Evolutionary conservation across 345 rosid genomes (phyloP), one percentile per base, ranked within the genome.

Genomic region (Salix koriyanagi): DNA sequence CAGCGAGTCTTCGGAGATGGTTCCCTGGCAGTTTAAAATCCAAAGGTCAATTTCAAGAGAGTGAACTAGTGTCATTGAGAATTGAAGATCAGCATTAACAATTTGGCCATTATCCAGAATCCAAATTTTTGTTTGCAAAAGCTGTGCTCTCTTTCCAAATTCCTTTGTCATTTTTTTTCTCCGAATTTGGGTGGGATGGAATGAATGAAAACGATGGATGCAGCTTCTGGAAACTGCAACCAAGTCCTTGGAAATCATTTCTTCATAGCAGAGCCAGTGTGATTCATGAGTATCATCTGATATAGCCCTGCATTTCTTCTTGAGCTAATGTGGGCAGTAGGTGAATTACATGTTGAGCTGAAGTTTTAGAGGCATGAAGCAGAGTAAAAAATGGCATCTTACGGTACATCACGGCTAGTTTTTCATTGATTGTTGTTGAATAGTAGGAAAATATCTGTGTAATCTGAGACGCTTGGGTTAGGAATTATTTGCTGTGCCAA

Each of bases 31-130:
- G 82, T 80, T 69, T 79, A 30, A 91, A 81, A 81, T 69, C 73
- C 19, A 79, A 87, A 83, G 80, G 79, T 81, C 91, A 84, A 74
- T 89, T 79, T 60, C 92, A 90, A 61, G 91, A 88, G 70, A 90
- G 91, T 26, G 97, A 94, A 83, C 82, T 94, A 75, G 89, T 88
- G 67, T 78, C 97, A 19, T 84, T 95, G 76, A 92, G 88, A 83
- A 77, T 71, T 61, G 86, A 91, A 70, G 97, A 90, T 56, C 89
- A 87, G 79, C 90, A 84, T 68, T 90, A 83, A 84, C 79, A 52
- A 72, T 21, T 65, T 62, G 30, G 58, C 39, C 18, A 66, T 19
- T 25, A 9, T 39, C 19, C 58, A 14, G 23, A 19, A 64, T 58
- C 82, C 54, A 4, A 7, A 13, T n/a, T 28, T 8, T 9, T 67